phyloP scores from a whole-genome alignment of 192 early-diverging fungal species.

The Coemansia erecta region DNA sequence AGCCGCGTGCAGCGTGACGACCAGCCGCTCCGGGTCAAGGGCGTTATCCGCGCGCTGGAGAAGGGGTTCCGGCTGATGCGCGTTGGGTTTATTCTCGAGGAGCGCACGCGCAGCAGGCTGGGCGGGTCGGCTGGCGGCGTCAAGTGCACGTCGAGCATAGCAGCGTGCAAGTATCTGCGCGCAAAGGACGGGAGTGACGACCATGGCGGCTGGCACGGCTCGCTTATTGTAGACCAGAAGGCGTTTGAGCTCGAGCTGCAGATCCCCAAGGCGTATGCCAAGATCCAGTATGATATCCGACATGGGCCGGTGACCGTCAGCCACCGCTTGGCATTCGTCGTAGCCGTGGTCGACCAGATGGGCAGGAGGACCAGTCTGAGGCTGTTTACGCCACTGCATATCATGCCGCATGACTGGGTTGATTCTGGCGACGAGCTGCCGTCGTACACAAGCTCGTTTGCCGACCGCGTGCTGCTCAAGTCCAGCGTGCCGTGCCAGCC shows the following conservation, averaged over 20 bases:
- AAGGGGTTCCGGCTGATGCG: slow-evolving; percentile 44
- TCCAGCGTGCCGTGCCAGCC: neutral
- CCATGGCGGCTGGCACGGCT: slow-evolving; percentile 24
- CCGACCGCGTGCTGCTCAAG: slow-evolving; percentile 40
- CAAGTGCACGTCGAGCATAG: slow-evolving; percentile 31
- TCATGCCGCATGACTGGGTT: slow-evolving; percentile 42
- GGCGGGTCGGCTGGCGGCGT: slow-evolving; percentile 5
- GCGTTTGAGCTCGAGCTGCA: slow-evolving; percentile 47
- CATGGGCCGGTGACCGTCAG: slow-evolving; percentile 49
- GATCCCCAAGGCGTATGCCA: slow-evolving; percentile 45
- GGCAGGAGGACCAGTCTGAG: slow-evolving; percentile 48
- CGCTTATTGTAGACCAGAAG: slow-evolving; percentile 42
- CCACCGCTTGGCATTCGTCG: slow-evolving; percentile 48
- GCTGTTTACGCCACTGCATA: slow-evolving; percentile 49
- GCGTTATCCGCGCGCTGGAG: slow-evolving; percentile 44
- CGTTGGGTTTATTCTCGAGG: slow-evolving; percentile 47
- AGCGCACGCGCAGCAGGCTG: slow-evolving; percentile 43
- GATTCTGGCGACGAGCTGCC: slow-evolving; percentile 32
- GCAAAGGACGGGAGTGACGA: slow-evolving; percentile 11
- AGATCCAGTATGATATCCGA: slow-evolving; percentile 50
- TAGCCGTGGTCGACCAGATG: slow-evolving; percentile 40
- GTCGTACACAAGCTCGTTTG: slow-evolving; percentile 36
- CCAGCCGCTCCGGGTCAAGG: slow-evolving; percentile 31
- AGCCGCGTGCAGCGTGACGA: slow-evolving; percentile 49
- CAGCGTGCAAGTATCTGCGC: slow-evolving; percentile 30